Percentiles rank a stretch among this genome's conserved stretches.
Conservation (phyloP, 148 eudicot genomes). For the Amaranthus palmeri region DNA sequence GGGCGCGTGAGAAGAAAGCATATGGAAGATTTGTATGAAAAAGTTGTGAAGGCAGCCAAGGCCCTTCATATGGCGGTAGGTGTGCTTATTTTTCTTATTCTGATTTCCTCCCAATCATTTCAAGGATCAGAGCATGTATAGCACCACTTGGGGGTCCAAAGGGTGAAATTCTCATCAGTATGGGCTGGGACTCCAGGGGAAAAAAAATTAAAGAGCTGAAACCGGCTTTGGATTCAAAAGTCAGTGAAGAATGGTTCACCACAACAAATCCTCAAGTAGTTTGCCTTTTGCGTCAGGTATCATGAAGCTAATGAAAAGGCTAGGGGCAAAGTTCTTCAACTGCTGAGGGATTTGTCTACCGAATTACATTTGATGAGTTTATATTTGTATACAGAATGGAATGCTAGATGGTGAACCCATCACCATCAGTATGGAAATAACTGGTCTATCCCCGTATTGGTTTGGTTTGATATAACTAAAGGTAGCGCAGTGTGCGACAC, state of each 20-base stretch:
- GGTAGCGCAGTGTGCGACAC: conserved; percentile 75
- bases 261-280: conserved; percentile 27
- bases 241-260: conserved; percentile 97
- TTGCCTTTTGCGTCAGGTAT: conserved; percentile 47
- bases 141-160: conserved; percentile 80
- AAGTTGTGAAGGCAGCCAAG: conserved; percentile 78
- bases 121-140: conserved; percentile 74
- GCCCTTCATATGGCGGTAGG: conserved; percentile 73
- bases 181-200: conserved; percentile 92
- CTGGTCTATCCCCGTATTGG: conserved; percentile 89
- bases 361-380: conserved; percentile 40
- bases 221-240: conserved; percentile 84
- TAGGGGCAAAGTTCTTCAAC: conserved; percentile 66
- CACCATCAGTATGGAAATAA: conserved; percentile 57
- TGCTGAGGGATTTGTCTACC: conserved; percentile 71
- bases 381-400: conserved; percentile 37
- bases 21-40: conserved; percentile 57
- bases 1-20: conserved; percentile 88
- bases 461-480: conserved; percentile 85
- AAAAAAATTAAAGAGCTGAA: conserved; percentile 75
- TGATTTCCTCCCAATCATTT: conserved; percentile 64
- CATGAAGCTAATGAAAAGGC: conserved; percentile 83
- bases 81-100: neutral
- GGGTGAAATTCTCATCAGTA: conserved; percentile 87
- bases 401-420: conserved; percentile 25